Conservation (phyloP, 257 asterid species). For the Phtheirospermum japonicum region DNA sequence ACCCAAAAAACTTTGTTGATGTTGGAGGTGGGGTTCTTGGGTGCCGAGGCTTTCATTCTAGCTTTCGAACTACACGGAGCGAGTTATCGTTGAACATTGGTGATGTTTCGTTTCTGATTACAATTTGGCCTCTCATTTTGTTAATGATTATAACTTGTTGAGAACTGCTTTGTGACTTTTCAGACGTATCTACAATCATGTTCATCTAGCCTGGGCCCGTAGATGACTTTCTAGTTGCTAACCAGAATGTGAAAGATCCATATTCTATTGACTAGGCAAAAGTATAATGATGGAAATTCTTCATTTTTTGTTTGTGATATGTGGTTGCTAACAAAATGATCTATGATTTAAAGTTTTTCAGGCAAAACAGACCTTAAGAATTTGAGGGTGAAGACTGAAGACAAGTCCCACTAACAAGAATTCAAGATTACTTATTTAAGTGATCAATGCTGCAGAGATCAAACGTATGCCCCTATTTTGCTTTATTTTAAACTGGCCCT, state of each 20-base stretch:
- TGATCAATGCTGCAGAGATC: constrained; percentile 69
- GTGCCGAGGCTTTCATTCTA: constrained; percentile 88
- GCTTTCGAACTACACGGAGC: constrained; percentile 83
- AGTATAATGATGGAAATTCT: constrained; percentile 32
- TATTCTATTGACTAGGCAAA: constrained; percentile 69
- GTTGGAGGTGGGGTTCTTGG: too few species aligned
- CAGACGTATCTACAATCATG: constrained; percentile 89
- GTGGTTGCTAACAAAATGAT: constrained; percentile 2
- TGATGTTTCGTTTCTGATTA: constrained; percentile 28
- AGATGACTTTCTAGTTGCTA: constrained; percentile 58
- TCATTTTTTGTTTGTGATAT: neutral
- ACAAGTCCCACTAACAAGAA: constrained; percentile 69
- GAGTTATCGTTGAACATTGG: constrained; percentile 87
- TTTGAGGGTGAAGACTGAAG: constrained; percentile 68
- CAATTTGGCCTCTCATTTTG: too few species aligned
- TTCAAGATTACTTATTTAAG: constrained; percentile 79
- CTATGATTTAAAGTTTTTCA: constrained; percentile 15
- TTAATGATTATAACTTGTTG: too few species aligned
- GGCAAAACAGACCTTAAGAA: constrained; percentile 87
- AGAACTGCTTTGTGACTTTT: constrained; percentile 33
- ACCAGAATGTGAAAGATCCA: constrained; percentile 75
- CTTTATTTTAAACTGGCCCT: neutral
- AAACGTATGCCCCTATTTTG: constrained; percentile 39
- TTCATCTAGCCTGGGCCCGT: constrained; percentile 76
- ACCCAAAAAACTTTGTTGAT: too few species aligned